Evolutionary conservation across 805 yeast genomes (phyloP).

Genomic region (Clavispora fructus): DNA sequence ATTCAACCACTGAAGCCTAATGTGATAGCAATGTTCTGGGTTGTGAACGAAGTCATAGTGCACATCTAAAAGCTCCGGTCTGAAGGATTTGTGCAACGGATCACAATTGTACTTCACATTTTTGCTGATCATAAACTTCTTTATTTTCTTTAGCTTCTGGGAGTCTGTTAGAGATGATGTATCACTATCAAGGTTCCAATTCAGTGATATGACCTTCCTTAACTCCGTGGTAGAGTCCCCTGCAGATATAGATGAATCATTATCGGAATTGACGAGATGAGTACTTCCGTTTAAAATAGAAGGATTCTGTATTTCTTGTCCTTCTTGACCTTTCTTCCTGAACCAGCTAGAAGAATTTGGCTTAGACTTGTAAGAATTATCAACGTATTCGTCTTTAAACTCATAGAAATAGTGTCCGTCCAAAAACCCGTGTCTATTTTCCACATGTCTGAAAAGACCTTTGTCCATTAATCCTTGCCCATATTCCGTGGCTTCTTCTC

Average conservation of each 20-base stretch:
- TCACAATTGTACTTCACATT: slow-evolving; percentile 71
- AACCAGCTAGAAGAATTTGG: slow-evolving; percentile 26
- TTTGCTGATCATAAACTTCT: slow-evolving; percentile 58
- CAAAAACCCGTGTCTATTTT: slow-evolving; percentile 72
- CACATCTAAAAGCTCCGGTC: slow-evolving; percentile 72
- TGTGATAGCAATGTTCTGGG: slow-evolving; percentile 91
- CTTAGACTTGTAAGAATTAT: slow-evolving; percentile 21
- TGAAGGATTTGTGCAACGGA: slow-evolving; percentile 61
- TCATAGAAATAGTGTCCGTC: slow-evolving; percentile 93
- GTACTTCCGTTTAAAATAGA: neutral
- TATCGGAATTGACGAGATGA: slow-evolving; percentile 18
- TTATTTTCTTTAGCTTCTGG: slow-evolving; percentile 17
- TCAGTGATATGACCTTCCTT: slow-evolving; percentile 9
- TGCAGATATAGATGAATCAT: slow-evolving; percentile 21
- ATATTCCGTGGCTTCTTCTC: slow-evolving; percentile 77
- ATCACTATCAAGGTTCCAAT: slow-evolving; percentile 13
- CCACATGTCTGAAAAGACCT: slow-evolving; percentile 76
- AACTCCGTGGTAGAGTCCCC: slow-evolving; percentile 12
- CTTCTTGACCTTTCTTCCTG: slow-evolving; percentile 14
- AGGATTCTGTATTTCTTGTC: slow-evolving; percentile 3
- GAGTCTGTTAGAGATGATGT: slow-evolving; percentile 14
- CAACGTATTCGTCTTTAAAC: slow-evolving; percentile 51
- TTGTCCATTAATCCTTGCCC: slow-evolving; percentile 75
- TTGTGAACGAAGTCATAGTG: slow-evolving; percentile 91
- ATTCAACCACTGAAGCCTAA: slow-evolving; percentile 88